Percentiles rank a stretch among this genome's conserved stretches.
These are phyloP conservation scores for Emergomyces orientalis DNA, from an alignment of 2,329 filamentous ascomycete genomes.

Conservation along the genomic window DNA sequence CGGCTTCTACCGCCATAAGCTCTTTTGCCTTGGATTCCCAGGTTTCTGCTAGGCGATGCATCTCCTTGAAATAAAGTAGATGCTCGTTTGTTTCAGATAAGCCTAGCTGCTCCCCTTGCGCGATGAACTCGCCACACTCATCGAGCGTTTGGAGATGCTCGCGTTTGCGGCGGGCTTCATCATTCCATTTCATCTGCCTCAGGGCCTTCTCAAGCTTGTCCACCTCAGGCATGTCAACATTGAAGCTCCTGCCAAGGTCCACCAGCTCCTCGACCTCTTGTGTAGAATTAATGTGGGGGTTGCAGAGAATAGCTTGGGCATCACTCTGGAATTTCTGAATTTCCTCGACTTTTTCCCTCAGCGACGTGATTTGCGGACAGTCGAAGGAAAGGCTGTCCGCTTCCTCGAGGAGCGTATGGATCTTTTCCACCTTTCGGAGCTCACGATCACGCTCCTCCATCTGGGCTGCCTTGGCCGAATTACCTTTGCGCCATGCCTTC, in stretches of 20 bases:
- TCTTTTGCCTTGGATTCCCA: constrained; percentile 94
- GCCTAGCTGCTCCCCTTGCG: constrained; percentile 64
- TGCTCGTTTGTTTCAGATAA: constrained; percentile 75
- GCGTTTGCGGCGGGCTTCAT: constrained; percentile 61
- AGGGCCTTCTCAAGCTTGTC: constrained; percentile 71
- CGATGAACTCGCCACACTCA: constrained; percentile 70
- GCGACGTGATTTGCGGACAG: constrained; percentile 75
- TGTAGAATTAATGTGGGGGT: constrained; percentile 53
- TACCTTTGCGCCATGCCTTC: constrained; percentile 68
- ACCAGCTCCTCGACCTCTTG: constrained; percentile 79
- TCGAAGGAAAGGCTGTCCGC: constrained; percentile 87
- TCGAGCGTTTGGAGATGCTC: constrained; percentile 61
- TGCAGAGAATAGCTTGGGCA: constrained; percentile 60
- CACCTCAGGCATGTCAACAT: constrained; percentile 82
- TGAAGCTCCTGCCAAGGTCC: constrained; percentile 81
- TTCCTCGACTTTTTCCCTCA: constrained; percentile 74
- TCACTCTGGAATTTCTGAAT: constrained; percentile 77
- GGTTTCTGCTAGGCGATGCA: constrained; percentile 64
- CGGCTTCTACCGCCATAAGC: constrained; percentile 78
- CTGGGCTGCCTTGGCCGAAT: constrained; percentile 62
- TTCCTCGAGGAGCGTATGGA: constrained; percentile 71
- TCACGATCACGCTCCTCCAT: constrained; percentile 76
- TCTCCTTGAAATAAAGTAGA: constrained; percentile 64
- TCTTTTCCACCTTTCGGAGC: constrained; percentile 78
- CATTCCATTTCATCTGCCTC: constrained; percentile 81